These are phyloP conservation scores for Leishmania guyanensis DNA, from an alignment of 208 protist species.

Conservation along the genomic window DNA sequence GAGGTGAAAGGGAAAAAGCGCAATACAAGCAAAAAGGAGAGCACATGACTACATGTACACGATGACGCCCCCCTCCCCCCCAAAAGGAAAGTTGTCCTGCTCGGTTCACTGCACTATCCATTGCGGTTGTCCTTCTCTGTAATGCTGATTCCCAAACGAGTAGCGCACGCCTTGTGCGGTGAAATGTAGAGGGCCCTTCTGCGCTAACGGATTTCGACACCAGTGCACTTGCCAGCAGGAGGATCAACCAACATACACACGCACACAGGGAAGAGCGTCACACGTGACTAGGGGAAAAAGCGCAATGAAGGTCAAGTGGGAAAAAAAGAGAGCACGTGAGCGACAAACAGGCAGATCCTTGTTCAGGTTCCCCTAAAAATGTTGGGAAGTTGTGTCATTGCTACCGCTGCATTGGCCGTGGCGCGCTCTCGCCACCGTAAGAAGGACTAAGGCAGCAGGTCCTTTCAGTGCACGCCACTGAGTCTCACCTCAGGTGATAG, in stretches of 20 bases:
- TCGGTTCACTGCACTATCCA: neutral
- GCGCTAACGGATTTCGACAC: neutral
- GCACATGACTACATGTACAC: neutral
- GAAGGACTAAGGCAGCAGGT: no score
- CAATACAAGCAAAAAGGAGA: neutral
- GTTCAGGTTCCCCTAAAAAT: neutral
- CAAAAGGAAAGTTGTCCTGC: neutral
- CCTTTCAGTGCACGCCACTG: neutral
- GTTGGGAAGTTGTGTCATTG: no score
- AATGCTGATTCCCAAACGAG: neutral
- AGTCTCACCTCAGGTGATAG: slow-evolving; percentile 34
- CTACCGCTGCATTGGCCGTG: neutral
- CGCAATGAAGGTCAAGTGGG: neutral
- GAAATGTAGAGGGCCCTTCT: neutral
- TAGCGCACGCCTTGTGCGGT: neutral
- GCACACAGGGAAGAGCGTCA: neutral
- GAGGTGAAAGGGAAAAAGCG: neutral
- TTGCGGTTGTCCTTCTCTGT: neutral
- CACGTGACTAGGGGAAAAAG: neutral
- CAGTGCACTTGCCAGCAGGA: neutral
- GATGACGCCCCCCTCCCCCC: no score
- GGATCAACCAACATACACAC: neutral
- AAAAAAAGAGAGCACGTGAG: neutral
- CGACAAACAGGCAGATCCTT: neutral
- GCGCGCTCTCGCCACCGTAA: neutral